Evolutionary conservation across 352 stramenopile species (phyloP), one percentile per base, ranked within the genome.

Genomic region (Phytophthora cactorum): DNA sequence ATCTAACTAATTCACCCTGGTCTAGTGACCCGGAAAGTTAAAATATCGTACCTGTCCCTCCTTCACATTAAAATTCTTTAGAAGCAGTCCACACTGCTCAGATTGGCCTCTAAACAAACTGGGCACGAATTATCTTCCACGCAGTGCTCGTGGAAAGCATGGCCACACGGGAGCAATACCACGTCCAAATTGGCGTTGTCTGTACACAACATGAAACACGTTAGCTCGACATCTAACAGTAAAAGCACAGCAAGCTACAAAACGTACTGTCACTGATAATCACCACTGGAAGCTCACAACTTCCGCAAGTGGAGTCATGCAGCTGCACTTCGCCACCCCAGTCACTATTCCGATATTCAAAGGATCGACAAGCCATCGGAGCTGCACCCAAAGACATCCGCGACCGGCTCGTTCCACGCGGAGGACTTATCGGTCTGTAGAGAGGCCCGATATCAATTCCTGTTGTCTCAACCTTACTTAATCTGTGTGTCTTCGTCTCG

Each of bases 281-380:
- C 50, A 96, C 81, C 10, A 96, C 84, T 12, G 89, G 82, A 7
- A 96, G 75, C 27, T 95, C 87, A 49, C 89, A 96, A 32, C 71
- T 61, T 2, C 72, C 74, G 53, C 89, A 96, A 2, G 75, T 88
- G 11, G 81, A 89, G 65, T 96, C 86, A 50, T 96, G 89, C 8
- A 96, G 66, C 56, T 95, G 87, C 27, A 96, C 82, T 66, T 95
- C 89, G 22, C 89, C 87, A 49, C 89, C 89, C 89, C 89, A 96
- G 55, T 95, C 89, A 56, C 88, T 94, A 66, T 91, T 94, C 28
- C 86, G 78, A 55, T 85, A 92, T 45, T 96, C 89, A 72, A 91
- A 96, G 15, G 76, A 83, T 38, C 84, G 71, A 57, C 64, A 73
- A 12, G 77, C 66, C 41, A 85, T 47, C 5, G 66, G 54, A 36